These are phyloP conservation scores for Xylaria castorea DNA, from an alignment of 495 filamentous ascomycete species.

Conservation along the genomic window DNA sequence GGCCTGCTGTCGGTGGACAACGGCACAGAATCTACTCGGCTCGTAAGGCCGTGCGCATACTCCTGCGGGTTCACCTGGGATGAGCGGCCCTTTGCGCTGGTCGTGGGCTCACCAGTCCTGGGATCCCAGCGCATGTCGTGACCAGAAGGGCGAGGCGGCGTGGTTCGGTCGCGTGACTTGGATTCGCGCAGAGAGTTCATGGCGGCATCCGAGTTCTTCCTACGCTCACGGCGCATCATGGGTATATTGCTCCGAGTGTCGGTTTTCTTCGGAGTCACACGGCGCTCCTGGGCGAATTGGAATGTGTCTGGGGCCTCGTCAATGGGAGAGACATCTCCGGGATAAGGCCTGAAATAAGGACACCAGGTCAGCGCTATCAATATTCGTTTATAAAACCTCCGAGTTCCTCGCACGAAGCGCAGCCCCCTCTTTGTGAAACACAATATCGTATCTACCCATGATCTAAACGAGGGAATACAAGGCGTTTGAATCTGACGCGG, in stretches of 20 bases:
- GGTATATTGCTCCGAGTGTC: constrained; percentile 53
- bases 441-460: background rate
- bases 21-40: constrained; percentile 31
- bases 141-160: constrained; percentile 38
- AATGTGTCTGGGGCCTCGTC: constrained; percentile 54
- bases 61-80: constrained; percentile 56
- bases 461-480: background rate
- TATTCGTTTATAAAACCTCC: background rate
- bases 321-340: constrained; percentile 59
- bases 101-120: constrained; percentile 57
- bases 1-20: constrained; percentile 35
- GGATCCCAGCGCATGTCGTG: constrained; percentile 55
- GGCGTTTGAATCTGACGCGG: background rate
- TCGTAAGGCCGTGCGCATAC: constrained; percentile 48
- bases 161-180: constrained; percentile 40
- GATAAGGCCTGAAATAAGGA: constrained; percentile 37
- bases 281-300: constrained; percentile 33
- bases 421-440: background rate
- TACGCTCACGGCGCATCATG: constrained; percentile 55
- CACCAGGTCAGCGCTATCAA: constrained; percentile 33
- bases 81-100: constrained; percentile 49
- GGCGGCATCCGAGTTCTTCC: constrained; percentile 50
- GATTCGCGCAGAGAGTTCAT: constrained; percentile 40
- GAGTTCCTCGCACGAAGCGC: constrained; percentile 1
- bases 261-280: constrained; percentile 27